phyloP scores from a whole-genome alignment of 2,329 filamentous ascomycete species.

The Boeremia exigua region DNA sequence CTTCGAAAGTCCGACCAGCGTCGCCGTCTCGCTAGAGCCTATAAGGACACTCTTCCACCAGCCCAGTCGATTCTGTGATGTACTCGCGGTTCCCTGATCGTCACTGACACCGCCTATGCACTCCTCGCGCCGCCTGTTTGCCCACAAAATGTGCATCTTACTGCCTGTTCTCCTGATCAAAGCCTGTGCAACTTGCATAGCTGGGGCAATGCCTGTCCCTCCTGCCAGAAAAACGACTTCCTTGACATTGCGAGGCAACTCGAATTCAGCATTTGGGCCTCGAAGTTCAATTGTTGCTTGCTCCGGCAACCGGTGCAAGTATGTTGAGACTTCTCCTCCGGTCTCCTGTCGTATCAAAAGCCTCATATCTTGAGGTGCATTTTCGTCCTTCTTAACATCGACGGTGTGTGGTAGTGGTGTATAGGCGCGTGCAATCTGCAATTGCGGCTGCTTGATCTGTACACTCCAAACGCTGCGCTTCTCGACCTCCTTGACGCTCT shows the following conservation, averaged over 20 bases:
- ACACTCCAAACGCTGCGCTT: slow-evolving; percentile 79
- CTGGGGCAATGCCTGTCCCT: slow-evolving; percentile 90
- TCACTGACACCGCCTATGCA: slow-evolving; percentile 67
- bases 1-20: slow-evolving; percentile 10
- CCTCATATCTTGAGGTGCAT: slow-evolving; percentile 58
- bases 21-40: slow-evolving; percentile 15
- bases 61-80: slow-evolving; percentile 19
- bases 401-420: slow-evolving; percentile 75
- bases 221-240: slow-evolving; percentile 85
- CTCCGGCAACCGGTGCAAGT: slow-evolving; percentile 69
- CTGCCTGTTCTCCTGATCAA: slow-evolving; percentile 57
- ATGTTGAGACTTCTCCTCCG: slow-evolving; percentile 84
- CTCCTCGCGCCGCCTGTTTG: slow-evolving; percentile 71
- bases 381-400: slow-evolving; percentile 39
- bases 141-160: slow-evolving; percentile 80
- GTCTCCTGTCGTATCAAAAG: slow-evolving; percentile 81
- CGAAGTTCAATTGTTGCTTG: slow-evolving; percentile 75
- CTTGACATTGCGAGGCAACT: slow-evolving; percentile 59
- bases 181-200: slow-evolving; percentile 76
- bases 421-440: slow-evolving; percentile 91
- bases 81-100: slow-evolving; percentile 23
- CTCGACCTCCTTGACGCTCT: slow-evolving; percentile 54
- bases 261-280: slow-evolving; percentile 76
- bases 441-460: slow-evolving; percentile 90
- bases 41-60: slow-evolving; percentile 41